phyloP scores from a whole-genome alignment of 1,284 basidiomycete species.

The Leucoagaricus sp. region DNA sequence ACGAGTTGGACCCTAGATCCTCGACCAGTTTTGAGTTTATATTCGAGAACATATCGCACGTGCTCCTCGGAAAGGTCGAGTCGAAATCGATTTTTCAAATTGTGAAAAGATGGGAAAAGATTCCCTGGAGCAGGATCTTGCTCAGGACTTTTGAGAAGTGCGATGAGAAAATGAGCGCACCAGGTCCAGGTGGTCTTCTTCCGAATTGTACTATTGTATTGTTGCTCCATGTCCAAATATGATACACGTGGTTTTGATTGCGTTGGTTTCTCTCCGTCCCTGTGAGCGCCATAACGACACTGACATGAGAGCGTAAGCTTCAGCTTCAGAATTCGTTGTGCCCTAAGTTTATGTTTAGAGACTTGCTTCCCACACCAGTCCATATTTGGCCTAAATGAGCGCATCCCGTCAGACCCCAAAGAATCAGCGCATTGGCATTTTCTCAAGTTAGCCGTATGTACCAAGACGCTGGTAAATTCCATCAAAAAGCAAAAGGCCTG shows the following conservation, averaged over 20 bases:
- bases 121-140: neutral
- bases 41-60: constrained; percentile 4
- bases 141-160: neutral
- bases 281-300: constrained; percentile 13
- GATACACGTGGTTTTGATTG: constrained; percentile 15
- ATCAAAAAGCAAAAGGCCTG: neutral
- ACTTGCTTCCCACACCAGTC: constrained; percentile 7
- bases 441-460: neutral
- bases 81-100: neutral
- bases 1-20: constrained; percentile 6
- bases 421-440: neutral
- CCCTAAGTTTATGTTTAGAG: constrained; percentile 3
- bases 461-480: neutral
- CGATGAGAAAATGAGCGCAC: neutral
- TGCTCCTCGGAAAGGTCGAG: neutral
- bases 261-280: constrained; percentile 5
- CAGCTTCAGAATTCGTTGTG: neutral
- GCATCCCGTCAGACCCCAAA: neutral
- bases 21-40: constrained; percentile 9
- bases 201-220: neutral
- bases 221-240: neutral
- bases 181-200: neutral
- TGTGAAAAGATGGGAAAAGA: neutral
- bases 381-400: neutral
- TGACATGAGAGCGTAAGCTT: constrained; percentile 8